A percentile compares a stretch with the other conserved stretches of the same genome.
These are phyloP conservation scores for Colletotrichum sp. DNA, from an alignment of 2,329 filamentous ascomycete species.

Conservation along the genomic window DNA sequence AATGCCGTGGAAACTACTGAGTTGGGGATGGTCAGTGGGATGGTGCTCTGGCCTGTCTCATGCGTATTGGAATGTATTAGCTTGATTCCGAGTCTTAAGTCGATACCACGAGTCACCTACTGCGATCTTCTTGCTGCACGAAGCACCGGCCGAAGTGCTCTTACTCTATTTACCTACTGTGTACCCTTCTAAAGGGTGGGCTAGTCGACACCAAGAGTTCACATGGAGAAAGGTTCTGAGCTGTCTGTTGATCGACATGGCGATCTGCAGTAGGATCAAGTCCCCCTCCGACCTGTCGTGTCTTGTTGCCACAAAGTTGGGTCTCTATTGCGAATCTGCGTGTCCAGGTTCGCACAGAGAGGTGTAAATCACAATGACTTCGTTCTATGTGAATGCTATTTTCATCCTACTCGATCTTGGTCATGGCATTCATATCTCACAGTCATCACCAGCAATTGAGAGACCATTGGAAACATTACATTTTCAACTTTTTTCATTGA, in stretches of 20 bases:
- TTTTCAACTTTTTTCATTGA: neutral
- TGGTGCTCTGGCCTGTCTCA: neutral
- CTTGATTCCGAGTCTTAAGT: neutral
- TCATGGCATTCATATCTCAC: neutral
- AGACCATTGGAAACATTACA: too few relatives aligned
- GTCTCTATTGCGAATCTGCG: neutral
- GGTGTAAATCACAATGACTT: neutral
- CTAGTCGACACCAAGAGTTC: neutral
- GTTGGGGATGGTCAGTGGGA: neutral
- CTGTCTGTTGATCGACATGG: neutral
- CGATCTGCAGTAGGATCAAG: neutral
- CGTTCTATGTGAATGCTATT: neutral
- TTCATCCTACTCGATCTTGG: neutral
- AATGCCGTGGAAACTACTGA: neutral
- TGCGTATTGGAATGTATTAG: neutral
- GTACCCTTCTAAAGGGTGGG: neutral
- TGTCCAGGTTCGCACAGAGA: neutral
- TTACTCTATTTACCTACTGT: neutral
- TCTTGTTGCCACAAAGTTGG: neutral
- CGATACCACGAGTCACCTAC: too few relatives aligned
- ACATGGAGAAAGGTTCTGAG: neutral
- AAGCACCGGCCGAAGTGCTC: neutral
- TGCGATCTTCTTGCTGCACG: neutral
- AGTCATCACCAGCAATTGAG: neutral
- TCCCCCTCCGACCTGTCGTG: neutral